Evolutionary conservation across 2,329 filamentous ascomycete genomes (phyloP).

Genomic region (Zymoseptoria crescenta): DNA sequence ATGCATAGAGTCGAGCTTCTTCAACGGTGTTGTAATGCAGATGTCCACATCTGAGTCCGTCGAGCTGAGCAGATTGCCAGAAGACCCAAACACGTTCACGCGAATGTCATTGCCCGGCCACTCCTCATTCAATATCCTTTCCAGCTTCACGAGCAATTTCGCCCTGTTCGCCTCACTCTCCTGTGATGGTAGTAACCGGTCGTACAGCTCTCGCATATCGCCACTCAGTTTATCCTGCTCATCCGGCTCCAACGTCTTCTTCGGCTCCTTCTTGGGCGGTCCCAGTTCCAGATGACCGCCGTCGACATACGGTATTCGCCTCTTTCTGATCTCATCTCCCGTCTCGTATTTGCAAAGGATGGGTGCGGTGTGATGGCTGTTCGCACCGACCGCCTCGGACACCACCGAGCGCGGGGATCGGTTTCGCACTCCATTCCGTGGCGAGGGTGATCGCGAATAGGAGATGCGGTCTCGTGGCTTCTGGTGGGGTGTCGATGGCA

Average conservation of each 20-base stretch:
- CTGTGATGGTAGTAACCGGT: constrained; percentile 71
- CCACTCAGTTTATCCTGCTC: constrained; percentile 68
- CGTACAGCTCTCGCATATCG: constrained; percentile 80
- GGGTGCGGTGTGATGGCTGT: constrained; percentile 49
- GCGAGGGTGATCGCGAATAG: constrained; percentile 72
- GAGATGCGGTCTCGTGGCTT: constrained; percentile 75
- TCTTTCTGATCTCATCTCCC: constrained; percentile 67
- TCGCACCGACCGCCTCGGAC: constrained; percentile 71
- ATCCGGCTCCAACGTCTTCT: constrained; percentile 61
- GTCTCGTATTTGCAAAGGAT: constrained; percentile 81
- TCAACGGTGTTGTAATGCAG: constrained; percentile 89
- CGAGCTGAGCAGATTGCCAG: constrained; percentile 87
- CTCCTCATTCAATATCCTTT: constrained; percentile 77
- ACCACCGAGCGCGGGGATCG: constrained; percentile 86
- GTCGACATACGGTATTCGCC: constrained; percentile 79
- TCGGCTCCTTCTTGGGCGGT: constrained; percentile 58
- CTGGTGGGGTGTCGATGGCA: constrained; percentile 89
- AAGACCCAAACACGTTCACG: constrained; percentile 95
- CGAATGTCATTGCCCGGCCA: constrained; percentile 88
- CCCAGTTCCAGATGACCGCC: constrained; percentile 74
- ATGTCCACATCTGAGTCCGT: constrained; percentile 98
- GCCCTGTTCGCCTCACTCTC: constrained; percentile 69
- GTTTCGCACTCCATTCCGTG: constrained; percentile 60
- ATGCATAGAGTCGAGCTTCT: constrained; percentile 81
- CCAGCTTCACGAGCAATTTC: constrained; percentile 76